phyloP scores from a whole-genome alignment of 2,329 filamentous ascomycete genomes.

The Penicillium decumbens region DNA sequence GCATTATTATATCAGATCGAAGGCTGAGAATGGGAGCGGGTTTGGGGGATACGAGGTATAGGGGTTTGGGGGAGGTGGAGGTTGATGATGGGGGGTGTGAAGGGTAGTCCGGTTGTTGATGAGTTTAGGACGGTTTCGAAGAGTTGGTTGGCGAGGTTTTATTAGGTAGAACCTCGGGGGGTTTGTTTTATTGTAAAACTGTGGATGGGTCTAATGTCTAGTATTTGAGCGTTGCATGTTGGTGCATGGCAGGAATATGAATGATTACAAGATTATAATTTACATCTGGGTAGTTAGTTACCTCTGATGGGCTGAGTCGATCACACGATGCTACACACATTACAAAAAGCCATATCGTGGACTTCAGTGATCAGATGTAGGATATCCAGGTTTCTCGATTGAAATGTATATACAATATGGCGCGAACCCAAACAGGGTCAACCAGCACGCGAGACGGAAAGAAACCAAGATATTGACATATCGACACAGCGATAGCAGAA shows the following conservation, averaged over 20 bases:
- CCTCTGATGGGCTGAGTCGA: no score
- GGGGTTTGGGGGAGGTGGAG: slow-evolving; percentile 11
- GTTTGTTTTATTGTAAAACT: neutral
- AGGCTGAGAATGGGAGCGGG: slow-evolving; percentile 2
- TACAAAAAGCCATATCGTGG: no score
- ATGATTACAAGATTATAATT: no score
- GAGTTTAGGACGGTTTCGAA: slow-evolving; percentile 33
- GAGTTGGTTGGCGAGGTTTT: slow-evolving; percentile 26
- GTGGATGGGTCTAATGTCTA: neutral
- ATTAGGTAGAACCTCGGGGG: slow-evolving; percentile 15
- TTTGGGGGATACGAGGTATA: slow-evolving; percentile 1
- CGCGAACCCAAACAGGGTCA: neutral
- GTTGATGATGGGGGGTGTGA: slow-evolving; percentile 13
- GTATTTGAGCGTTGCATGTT: no score
- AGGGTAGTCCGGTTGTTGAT: slow-evolving; percentile 30
- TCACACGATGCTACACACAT: no score
- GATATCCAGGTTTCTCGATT: neutral
- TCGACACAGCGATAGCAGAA: neutral
- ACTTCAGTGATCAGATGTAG: neutral
- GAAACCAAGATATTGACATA: neutral
- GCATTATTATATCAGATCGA: slow-evolving; percentile 50
- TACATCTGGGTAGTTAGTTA: no score
- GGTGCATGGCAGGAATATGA: no score
- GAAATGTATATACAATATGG: neutral
- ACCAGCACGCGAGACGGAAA: neutral